These are phyloP conservation scores for Adansonia gregorii DNA, from an alignment of 441 rosid genomes.

Conservation along the genomic window DNA sequence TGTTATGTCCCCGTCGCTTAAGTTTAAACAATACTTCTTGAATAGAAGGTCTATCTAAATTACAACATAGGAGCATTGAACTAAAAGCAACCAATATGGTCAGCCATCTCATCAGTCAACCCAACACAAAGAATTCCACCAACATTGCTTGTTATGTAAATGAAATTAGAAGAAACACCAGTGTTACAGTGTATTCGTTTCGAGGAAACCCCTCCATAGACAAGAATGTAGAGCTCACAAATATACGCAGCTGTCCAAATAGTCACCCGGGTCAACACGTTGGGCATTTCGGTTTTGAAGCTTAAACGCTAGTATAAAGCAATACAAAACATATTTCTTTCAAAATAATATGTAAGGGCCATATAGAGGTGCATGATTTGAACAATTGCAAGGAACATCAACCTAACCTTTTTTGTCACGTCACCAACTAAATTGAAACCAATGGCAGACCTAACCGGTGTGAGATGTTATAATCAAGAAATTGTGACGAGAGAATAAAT, in stretches of 20 bases:
- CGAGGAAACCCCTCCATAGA: too few relatives aligned
- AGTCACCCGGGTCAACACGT: background rate
- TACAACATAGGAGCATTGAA: background rate
- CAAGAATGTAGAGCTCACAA: background rate
- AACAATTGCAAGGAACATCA: slow-evolving; percentile 5
- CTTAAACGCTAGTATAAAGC: background rate
- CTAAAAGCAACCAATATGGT: background rate
- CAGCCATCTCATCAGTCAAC: background rate
- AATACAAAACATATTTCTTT: background rate
- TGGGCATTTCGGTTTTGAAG: background rate
- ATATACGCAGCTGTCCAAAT: background rate
- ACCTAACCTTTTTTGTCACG: background rate
- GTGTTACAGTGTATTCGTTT: too few relatives aligned
- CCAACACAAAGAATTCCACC: background rate
- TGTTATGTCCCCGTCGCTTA: too few relatives aligned
- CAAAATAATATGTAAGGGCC: background rate
- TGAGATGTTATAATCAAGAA: background rate
- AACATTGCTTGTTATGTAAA: background rate
- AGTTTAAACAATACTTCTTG: background rate
- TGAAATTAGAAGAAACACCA: slow-evolving; percentile 8
- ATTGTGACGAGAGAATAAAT: background rate
- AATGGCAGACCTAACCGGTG: background rate
- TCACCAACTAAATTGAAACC: slow-evolving; percentile 3
- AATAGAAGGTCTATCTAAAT: background rate
- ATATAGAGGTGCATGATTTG: background rate